Conservation (phyloP, 164 flowering plant genomes). For the Macadamia tetraphylla region DNA sequence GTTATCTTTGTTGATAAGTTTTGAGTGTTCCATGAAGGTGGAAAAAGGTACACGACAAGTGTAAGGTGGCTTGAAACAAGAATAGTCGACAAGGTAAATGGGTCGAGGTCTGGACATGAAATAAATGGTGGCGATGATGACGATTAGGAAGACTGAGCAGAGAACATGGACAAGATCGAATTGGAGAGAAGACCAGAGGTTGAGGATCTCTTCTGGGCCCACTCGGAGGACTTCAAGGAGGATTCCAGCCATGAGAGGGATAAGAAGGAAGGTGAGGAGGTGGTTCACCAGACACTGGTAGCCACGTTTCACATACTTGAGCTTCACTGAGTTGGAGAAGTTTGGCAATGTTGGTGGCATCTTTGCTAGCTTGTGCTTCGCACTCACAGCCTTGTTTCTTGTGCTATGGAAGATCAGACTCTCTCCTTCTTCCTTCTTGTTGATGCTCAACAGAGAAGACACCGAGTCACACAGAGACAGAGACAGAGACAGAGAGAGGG, state of each 20-base stretch:
- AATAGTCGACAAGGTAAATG: slow-evolving; percentile 50
- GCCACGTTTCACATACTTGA: slow-evolving; percentile 62
- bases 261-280: slow-evolving; percentile 36
- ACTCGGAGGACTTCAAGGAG: slow-evolving; percentile 28
- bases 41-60: slow-evolving; percentile 55
- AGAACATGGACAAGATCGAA: slow-evolving; percentile 39
- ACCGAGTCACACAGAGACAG: too few relatives aligned
- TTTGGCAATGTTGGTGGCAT: slow-evolving; percentile 47
- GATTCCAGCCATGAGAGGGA: slow-evolving; percentile 36
- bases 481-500: slow-evolving; percentile 6
- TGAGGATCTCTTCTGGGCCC: slow-evolving; percentile 42
- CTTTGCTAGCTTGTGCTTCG: neutral
- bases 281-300: slow-evolving; percentile 60
- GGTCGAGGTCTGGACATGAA: slow-evolving; percentile 49
- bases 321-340: slow-evolving; percentile 48
- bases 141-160: slow-evolving; percentile 33
- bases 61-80: slow-evolving; percentile 48
- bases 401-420: neutral
- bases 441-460: too few relatives aligned
- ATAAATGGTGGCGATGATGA: slow-evolving; percentile 37
- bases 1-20: slow-evolving; percentile 21
- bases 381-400: too few relatives aligned
- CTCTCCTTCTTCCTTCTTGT: too few relatives aligned
- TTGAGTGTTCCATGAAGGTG: slow-evolving; percentile 57
- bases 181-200: slow-evolving; percentile 29